These are phyloP conservation scores for Gaultheria prostrata DNA, from an alignment of 148 eudicot genomes.

Conservation along the genomic window DNA sequence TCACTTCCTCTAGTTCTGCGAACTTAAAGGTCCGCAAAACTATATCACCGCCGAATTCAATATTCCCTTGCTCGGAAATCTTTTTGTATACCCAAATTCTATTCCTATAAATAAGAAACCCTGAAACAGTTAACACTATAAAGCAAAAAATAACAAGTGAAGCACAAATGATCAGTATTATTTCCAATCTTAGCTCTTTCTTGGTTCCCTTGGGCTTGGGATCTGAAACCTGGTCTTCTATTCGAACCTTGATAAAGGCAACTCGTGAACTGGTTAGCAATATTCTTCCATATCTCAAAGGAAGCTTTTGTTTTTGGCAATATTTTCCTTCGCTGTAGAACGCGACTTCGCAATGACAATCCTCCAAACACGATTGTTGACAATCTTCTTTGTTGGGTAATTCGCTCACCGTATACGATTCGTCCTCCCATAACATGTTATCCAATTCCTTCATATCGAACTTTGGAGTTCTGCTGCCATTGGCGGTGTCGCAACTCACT, in stretches of 20 bases:
- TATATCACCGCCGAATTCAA: background rate
- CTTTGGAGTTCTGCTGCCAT: background rate
- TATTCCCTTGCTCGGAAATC: background rate
- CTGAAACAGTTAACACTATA: background rate
- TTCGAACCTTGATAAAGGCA: slow-evolving; percentile 15
- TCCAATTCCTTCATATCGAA: background rate
- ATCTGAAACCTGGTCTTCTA: background rate
- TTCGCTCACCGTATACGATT: background rate
- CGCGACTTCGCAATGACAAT: slow-evolving; percentile 33
- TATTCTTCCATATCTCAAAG: slow-evolving; percentile 27
- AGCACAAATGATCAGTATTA: background rate
- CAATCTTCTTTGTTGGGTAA: background rate
- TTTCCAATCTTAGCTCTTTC: background rate
- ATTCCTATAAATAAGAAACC: background rate
- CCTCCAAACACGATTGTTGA: slow-evolving; percentile 20
- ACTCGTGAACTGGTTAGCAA: too few relatives aligned
- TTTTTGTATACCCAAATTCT: background rate
- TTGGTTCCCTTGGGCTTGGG: background rate
- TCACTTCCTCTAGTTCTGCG: slow-evolving; percentile 12
- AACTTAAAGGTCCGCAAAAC: background rate
- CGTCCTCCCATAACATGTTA: background rate
- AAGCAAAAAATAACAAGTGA: background rate
- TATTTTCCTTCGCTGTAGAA: background rate
- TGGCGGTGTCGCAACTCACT: background rate
- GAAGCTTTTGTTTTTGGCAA: slow-evolving; percentile 29